phyloP scores from a whole-genome alignment of 805 yeast species.

The Wickerhamiella cacticola region DNA sequence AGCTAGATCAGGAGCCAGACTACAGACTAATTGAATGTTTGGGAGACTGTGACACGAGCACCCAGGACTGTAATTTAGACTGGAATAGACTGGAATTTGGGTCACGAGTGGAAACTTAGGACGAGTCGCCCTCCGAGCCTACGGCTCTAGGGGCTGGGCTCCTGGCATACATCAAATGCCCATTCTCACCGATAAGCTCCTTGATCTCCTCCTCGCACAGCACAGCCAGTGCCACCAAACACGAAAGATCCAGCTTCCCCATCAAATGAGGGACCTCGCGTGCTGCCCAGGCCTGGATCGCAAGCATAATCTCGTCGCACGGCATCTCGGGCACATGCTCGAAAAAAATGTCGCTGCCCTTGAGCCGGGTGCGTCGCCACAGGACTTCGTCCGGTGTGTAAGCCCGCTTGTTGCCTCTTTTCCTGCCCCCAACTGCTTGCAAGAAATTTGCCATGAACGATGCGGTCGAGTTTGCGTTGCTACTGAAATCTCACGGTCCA shows the following conservation, averaged over 20 bases:
- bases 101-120: too few species aligned
- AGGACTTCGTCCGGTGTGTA: slow-evolving; percentile 4
- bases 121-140: too few species aligned
- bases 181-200: background rate
- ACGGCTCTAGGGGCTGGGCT: too few species aligned
- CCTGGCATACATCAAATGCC: slow-evolving; percentile 9
- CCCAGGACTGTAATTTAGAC: too few species aligned
- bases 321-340: slow-evolving; percentile 4
- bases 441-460: background rate
- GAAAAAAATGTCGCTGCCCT: background rate
- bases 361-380: background rate
- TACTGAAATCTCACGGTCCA: slow-evolving; percentile 25
- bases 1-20: too few species aligned
- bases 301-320: slow-evolving; percentile 8
- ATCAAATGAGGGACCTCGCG: background rate
- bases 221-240: slow-evolving; percentile 4
- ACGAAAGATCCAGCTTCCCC: background rate
- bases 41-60: too few species aligned
- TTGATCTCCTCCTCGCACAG: slow-evolving; percentile 8
- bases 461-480: slow-evolving; percentile 23
- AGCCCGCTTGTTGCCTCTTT: background rate
- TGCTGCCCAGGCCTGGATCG: background rate
- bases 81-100: too few species aligned
- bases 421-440: background rate
- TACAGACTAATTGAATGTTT: too few species aligned